Evolutionary conservation across 2,329 filamentous ascomycete species (phyloP), one percentile per base, ranked within the genome.

Genomic region (Dactylonectria estremocensis): DNA sequence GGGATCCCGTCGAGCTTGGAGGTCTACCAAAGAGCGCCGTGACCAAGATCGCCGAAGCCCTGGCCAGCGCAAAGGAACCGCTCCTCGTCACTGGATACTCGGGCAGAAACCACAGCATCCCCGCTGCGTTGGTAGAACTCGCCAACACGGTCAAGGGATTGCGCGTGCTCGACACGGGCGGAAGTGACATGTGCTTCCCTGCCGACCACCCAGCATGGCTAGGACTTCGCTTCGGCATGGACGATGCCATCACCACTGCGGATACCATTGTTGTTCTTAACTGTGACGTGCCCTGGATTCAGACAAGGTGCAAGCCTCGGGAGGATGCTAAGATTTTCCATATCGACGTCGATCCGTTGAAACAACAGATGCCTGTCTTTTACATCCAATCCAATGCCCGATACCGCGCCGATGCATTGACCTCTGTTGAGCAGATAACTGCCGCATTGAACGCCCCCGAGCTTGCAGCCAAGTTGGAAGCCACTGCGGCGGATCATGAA

Each of bases 201-300:
- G 90, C 89, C 0, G 85, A 91, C 61, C 92, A 95, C 73, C 89
- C 87, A 2, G 89, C 82, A 1, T 93, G 89, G 83, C 77, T 94
- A 13, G 92, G 95, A 2, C 79, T 96, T 58, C 87, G 90, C 49
- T 97, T 91, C 74, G 94, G 94, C 3, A 86, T 88, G 3, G 92
- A 97, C 58, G 89, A 93, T 2, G 85, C 86, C 48, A 93, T 97
- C 77, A 88, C 86, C 66, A 89, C 89, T 0, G 94, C 95, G 0
- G 95, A 98, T 78, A 89, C 94, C 11, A 97, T 98, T 66, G 72
- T 98, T 1, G 91, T 97, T 2, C 77, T 97, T 24, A 93, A 98
- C 80, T 97, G 94, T 70, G 95, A 98, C 77, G 94, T 97, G 0
- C 95, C 95, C 0, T 98, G 95, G 94, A 95, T 98, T 62, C 91